Evolutionary conservation across 768 basidiomycete species (phyloP), one percentile per base, ranked within the genome.

Genomic region (Podaxis carcinomalis): DNA sequence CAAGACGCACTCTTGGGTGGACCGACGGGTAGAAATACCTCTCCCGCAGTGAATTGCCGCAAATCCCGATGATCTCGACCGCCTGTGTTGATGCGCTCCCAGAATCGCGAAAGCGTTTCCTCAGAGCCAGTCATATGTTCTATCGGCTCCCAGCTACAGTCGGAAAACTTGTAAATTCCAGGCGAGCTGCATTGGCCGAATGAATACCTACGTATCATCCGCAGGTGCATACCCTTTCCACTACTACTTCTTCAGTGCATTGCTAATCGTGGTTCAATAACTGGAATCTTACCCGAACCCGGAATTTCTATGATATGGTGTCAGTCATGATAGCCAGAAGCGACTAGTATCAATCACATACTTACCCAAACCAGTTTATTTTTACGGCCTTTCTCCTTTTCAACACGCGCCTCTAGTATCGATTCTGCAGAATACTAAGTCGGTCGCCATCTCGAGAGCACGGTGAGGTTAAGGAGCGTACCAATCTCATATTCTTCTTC

Each of bases 401-500:
- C 78, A 9, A 86, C 78, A 25, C 77, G 78, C 36, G 88, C 88
- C 58, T 75, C 73, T 2, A 77, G 69, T 44, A 88, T 75, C 21
- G 77, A 78, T 68, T 88, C 87, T 88, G 62, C 4, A 63, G 32
- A 35, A 3, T 59, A 6, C 14, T 50, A 50, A 23, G 57, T 19
- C 57, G 61, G 67, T 52, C 39, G 35, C 11, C 6, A 55, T 27
- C n/a, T 35, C 53, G 14, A 27, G 27, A 37, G n/a, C 2, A 63
- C 37, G 2, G 6, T 51, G 37, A 16, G 52, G 44, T 21, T 23
- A 27, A 1, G 36, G 55, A 13, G 74, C 86, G 74, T 59, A 86
- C 88, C 87, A 62, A 89, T 86, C 83, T 86, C 85, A 68, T 87
- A 89, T 67, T 87, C 75, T 59, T 78, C 76, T 58, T 78, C 77